Evolutionary conservation across 768 basidiomycete species (phyloP).

Genomic region (Tulasnella calospora): DNA sequence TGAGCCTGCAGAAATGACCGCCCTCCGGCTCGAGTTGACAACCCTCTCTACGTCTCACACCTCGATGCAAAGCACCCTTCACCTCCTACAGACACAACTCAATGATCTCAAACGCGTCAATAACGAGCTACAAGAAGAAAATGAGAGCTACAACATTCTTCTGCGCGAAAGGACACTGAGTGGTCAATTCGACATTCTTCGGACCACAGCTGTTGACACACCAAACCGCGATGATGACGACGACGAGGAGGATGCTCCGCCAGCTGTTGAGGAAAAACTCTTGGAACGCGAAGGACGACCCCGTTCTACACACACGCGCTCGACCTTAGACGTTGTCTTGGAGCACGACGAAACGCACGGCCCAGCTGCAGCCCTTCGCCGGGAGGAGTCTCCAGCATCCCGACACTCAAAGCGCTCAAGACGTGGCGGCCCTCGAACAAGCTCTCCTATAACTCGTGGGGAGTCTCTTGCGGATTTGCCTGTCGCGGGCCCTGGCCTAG

Average conservation of each 20-base stretch:
- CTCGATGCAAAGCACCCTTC: slow-evolving; percentile 75
- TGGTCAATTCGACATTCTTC: slow-evolving; percentile 77
- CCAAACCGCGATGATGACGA: slow-evolving; percentile 41
- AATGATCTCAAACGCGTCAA: slow-evolving; percentile 85
- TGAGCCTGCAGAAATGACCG: slow-evolving; percentile 84
- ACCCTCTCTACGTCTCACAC: slow-evolving; percentile 80
- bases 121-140: slow-evolving; percentile 85
- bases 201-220: slow-evolving; percentile 46
- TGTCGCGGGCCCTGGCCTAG: slow-evolving; percentile 82
- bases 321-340: slow-evolving; percentile 24
- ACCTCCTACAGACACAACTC: slow-evolving; percentile 79
- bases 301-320: slow-evolving; percentile 7
- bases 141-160: slow-evolving; percentile 94
- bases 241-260: neutral
- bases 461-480: slow-evolving; percentile 83
- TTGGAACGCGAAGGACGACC: neutral
- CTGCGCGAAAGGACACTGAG: slow-evolving; percentile 85
- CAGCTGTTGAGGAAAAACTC: neutral
- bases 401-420: slow-evolving; percentile 48
- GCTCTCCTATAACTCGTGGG: slow-evolving; percentile 46
- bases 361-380: neutral
- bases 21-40: slow-evolving; percentile 75
- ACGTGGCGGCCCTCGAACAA: slow-evolving; percentile 43
- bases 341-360: slow-evolving; percentile 22
- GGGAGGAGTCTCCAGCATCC: slow-evolving; percentile 37